Evolutionary conservation across 2,329 filamentous ascomycete genomes (phyloP).

Genomic region (Sphaerulina vaccinii): DNA sequence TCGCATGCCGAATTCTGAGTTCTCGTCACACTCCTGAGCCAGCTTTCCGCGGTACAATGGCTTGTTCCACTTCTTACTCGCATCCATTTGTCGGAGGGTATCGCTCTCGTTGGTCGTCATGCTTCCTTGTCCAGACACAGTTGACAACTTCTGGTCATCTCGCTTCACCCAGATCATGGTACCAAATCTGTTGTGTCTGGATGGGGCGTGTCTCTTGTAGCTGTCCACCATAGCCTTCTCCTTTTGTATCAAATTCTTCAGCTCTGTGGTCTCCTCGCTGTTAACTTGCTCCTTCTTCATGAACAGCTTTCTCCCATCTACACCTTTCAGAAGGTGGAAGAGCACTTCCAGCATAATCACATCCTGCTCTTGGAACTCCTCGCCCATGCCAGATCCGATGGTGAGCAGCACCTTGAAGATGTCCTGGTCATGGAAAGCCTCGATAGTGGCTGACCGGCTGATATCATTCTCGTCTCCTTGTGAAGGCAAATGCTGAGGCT

Average conservation of each 20-base stretch:
- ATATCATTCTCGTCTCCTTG: conserved; percentile 90
- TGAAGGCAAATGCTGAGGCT: conserved; percentile 68
- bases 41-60: conserved; percentile 57
- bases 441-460: conserved; percentile 81
- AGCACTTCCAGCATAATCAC: conserved; percentile 86
- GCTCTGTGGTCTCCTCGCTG: conserved; percentile 68
- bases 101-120: conserved; percentile 70
- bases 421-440: conserved; percentile 86
- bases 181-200: conserved; percentile 88
- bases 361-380: conserved; percentile 88
- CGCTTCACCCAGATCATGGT: conserved; percentile 97
- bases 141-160: conserved; percentile 78
- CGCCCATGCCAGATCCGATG: conserved; percentile 85
- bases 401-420: conserved; percentile 83
- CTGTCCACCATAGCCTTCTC: conserved; percentile 80
- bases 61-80: conserved; percentile 84
- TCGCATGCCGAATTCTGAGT: conserved; percentile 72
- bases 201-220: conserved; percentile 74
- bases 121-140: conserved; percentile 84
- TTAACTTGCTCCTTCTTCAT: conserved; percentile 73
- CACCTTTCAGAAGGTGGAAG: conserved; percentile 88
- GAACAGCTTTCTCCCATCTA: conserved; percentile 81
- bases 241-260: conserved; percentile 72
- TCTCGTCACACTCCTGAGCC: conserved; percentile 51
- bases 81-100: conserved; percentile 85